A percentile compares a stretch with the other conserved stretches of the same genome.
Conservation (phyloP, 352 stramenopile species). For the Phytophthora foliorum region DNA sequence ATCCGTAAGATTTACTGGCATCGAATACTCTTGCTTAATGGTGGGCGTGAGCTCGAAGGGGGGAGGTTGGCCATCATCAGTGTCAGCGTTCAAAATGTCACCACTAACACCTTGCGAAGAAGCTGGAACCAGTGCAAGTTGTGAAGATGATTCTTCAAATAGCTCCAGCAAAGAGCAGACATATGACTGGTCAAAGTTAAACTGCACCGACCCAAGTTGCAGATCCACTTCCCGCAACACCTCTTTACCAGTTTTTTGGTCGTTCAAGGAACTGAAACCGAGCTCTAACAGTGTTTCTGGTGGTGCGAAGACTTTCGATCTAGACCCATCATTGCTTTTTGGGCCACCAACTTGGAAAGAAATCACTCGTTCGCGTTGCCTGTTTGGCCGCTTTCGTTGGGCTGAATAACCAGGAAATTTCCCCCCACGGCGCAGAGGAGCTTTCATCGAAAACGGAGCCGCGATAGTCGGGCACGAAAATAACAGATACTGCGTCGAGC, state of each 20-base stretch:
- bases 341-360: constrained; percentile 54
- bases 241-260: constrained; percentile 68
- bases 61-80: constrained; percentile 47
- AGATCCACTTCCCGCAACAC: constrained; percentile 70
- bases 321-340: constrained; percentile 22
- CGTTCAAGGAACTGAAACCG: constrained; percentile 62
- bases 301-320: constrained; percentile 21
- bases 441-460: constrained; percentile 69
- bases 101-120: constrained; percentile 31
- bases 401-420: constrained; percentile 43
- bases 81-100: constrained; percentile 10
- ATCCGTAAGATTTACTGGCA: constrained; percentile 80
- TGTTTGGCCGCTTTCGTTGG: constrained; percentile 41
- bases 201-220: constrained; percentile 77
- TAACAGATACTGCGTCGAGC: constrained; percentile 79
- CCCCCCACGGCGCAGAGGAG: constrained; percentile 52
- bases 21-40: constrained; percentile 73
- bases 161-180: constrained; percentile 81
- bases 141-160: constrained; percentile 74
- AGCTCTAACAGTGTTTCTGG: constrained; percentile 76
- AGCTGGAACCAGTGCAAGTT: constrained; percentile 45
- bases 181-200: constrained; percentile 90
- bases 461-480: constrained; percentile 83
- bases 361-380: constrained; percentile 74
- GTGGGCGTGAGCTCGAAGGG: constrained; percentile 71